These are phyloP conservation scores for Tetratostichococcus sp. DNA, from an alignment of 139 green algal species.

Conservation along the genomic window DNA sequence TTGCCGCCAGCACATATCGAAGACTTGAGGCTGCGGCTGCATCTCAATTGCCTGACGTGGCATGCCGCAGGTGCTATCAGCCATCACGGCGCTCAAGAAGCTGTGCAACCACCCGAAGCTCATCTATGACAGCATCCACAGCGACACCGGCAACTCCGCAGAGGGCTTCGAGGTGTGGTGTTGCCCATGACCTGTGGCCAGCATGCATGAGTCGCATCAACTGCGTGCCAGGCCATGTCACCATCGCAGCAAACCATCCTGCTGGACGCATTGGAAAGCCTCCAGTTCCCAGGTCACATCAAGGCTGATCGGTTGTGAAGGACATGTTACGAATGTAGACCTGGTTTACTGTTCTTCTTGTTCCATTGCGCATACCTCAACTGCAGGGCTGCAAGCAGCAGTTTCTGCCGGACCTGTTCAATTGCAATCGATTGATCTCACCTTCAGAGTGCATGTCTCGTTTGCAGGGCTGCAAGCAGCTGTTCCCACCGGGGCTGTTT, in stretches of 20 bases:
- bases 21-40: too few species aligned
- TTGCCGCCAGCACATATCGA: too few species aligned
- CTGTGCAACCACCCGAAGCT: slow-evolving; percentile 98
- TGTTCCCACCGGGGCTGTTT: slow-evolving; percentile 85
- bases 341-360: neutral
- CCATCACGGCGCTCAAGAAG: slow-evolving; percentile 94
- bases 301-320: too few species aligned
- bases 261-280: too few species aligned
- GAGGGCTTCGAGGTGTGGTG: slow-evolving; percentile 66
- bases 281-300: too few species aligned
- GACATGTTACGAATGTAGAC: too few species aligned
- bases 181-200: neutral
- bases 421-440: too few species aligned
- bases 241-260: too few species aligned
- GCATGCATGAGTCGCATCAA: too few species aligned
- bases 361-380: neutral
- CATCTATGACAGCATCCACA: slow-evolving; percentile 70
- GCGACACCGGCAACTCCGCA: slow-evolving; percentile 6
- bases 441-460: neutral
- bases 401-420: slow-evolving; percentile 84
- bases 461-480: slow-evolving; percentile 40
- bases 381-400: slow-evolving; percentile 50
- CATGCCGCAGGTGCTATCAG: slow-evolving; percentile 56
- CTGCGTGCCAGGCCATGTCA: too few species aligned
- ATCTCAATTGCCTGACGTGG: too few species aligned